Base-by-base conservation (phyloP, 805 yeast genomes). In the Myxozyma mucilagina region DNA sequence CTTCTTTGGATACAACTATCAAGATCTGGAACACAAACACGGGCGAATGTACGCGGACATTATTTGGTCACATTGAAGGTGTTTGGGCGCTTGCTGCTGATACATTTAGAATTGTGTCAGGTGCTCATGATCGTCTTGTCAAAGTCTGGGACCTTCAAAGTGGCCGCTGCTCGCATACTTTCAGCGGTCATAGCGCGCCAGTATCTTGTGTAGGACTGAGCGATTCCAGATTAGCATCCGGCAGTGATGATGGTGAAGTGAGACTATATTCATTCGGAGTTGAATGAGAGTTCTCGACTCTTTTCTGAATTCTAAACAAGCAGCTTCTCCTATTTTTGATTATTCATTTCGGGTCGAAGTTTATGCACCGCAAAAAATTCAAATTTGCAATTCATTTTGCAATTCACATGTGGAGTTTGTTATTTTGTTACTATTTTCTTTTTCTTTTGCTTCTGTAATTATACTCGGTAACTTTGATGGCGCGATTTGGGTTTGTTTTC, bases 71-170 rank as follows among this genome's bases (percentile, higher is more conserved):
- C 72, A 90, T 93, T 57, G 98, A 94, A 75, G 99, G 99, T 24
- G 97, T 94, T 18, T 93, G 98, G 97, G 90, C 93, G 47, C 87
- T 94, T 58, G 90, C 94, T 16, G 96, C 97, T 0, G 98, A 94
- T 76, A 91, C 92, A 43, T 94, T 94, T 79, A 82, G 99, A 67
- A 89, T 94, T 48, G 89, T 93, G 10, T 86, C 94, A 69, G 98
- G 98, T 1, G 92, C 97, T 0, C 97, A 94, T 71, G 99, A 94
- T 77, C 82, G 90, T 64, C 79, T 85, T 39, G 89, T 89, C 63
- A 93, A 88, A 73, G 89, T 94, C 6, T 94, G 99, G 99, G 99
- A 94, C 72, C 78, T 94, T 63, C 97, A 94, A 74, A 85, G 87
- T 67, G 98, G 99, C 20, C 87, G 87, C 71, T 91, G 98, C 73